Evolutionary conservation across 2,329 filamentous ascomycete genomes (phyloP), one percentile per base, ranked within the genome.

Genomic region (Fusarium stilboides): DNA sequence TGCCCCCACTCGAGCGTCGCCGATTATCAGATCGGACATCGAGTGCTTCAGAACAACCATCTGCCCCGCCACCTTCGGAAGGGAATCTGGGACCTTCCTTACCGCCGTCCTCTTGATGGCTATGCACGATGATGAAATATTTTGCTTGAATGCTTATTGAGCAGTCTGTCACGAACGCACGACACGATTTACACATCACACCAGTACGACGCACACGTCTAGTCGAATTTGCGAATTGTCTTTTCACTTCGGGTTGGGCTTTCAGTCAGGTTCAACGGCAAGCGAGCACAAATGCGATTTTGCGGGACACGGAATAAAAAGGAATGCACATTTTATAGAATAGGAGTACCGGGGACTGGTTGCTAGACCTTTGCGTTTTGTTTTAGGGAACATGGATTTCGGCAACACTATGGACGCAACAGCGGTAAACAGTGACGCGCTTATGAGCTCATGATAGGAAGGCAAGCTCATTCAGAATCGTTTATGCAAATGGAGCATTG

Each of bases 231-330:
- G 59, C 67, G 55, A 51, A 57, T 22, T 62, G 66, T 55, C 44
- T 67, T 54, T 69, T 63, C 52, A 55, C 40, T 39, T 55, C 42
- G 47, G 56, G 8, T 46, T 54, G 37, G 26, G 61, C 52, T 69
- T 69, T 43, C 40, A 51, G 43, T 39, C 51, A 37, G 36, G 47
- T 47, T 54, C 39, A 67, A 42, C 24, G 52, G 47, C 65, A 57
- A 67, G 66, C 61, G 61, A 67, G 66, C 61, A 54, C 33, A 62
- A 22, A 67, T 62, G 65, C 40, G 46, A 47, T 69, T 69, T 69
- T 43, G 20, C 37, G 56, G 62, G 43, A 58, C 42, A 36, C n/a
- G 50, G 44, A 17, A 56, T 40, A 42, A 69, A 69, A 57, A 52
- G 40, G 62, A 31, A 63, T 68, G 45, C 57, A 63, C 40, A 63